Conservation (phyloP, 148 eudicot species). For the Euryodendron excelsum region DNA sequence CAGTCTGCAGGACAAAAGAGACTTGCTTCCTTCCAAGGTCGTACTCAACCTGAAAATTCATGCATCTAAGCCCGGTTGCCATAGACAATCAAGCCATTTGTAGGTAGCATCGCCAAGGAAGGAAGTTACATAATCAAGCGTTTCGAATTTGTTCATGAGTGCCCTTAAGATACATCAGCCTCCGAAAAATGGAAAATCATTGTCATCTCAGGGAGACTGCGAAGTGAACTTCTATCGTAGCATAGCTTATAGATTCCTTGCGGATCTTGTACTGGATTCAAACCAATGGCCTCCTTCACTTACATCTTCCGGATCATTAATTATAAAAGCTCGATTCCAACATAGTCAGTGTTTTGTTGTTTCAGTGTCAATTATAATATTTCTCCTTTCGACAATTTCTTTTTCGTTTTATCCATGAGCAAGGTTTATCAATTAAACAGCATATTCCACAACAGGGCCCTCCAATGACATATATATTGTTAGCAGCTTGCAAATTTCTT, state of each 20-base stretch:
- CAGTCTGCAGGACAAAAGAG: constrained; percentile 35
- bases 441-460: too few species aligned
- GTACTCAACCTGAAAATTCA: constrained; percentile 30
- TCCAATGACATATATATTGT: too few species aligned
- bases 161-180: constrained; percentile 25
- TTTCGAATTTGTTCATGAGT: constrained; percentile 14
- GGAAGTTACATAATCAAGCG: constrained; percentile 12
- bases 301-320: constrained; percentile 20
- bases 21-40: constrained; percentile 13
- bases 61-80: constrained; percentile 39
- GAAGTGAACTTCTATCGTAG: constrained; percentile 13
- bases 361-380: constrained; percentile 39
- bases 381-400: too few species aligned
- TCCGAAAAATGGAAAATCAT: constrained; percentile 32
- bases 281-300: constrained; percentile 20
- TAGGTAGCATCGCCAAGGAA: constrained; percentile 24
- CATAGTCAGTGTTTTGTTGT: constrained; percentile 36
- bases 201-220: constrained; percentile 8
- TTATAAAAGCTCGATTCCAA: constrained; percentile 23
- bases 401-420: too few species aligned
- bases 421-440: too few species aligned
- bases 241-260: constrained; percentile 19
- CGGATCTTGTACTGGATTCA: constrained; percentile 16
- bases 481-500: too few species aligned
- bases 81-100: constrained; percentile 7